phyloP scores from a whole-genome alignment of 495 filamentous ascomycete genomes.

The Cladorrhinum samala region DNA sequence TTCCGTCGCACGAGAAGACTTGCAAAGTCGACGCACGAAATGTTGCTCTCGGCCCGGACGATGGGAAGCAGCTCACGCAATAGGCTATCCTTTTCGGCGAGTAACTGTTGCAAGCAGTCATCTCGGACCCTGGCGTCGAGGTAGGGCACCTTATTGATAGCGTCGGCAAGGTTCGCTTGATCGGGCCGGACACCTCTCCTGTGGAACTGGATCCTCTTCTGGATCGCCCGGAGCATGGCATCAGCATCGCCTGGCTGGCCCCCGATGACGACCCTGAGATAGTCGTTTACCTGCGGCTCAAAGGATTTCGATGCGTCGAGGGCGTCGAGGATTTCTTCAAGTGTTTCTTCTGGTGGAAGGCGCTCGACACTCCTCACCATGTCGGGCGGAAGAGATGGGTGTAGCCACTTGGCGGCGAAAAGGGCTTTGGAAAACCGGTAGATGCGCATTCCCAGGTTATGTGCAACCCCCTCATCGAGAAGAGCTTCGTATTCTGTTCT shows the following conservation, averaged over 20 bases:
- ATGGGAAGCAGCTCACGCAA: conserved; percentile 7
- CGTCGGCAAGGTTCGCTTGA: conserved; percentile 7
- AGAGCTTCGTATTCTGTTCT: conserved; percentile 3
- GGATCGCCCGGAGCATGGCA: conserved; percentile 5
- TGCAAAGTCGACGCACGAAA: conserved; percentile 11
- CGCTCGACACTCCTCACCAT: conserved; percentile 3
- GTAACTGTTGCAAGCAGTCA: conserved; percentile 8
- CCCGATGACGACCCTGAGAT: conserved; percentile 11
- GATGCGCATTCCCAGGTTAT: conserved; percentile 15
- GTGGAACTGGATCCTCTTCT: conserved; percentile 9
- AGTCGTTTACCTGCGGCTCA: background rate
- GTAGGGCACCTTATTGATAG: conserved; percentile 1
- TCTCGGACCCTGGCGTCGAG: conserved; percentile 3
- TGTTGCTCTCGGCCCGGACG: conserved; percentile 3
- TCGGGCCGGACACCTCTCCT: conserved; percentile 4
- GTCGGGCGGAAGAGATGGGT: background rate
- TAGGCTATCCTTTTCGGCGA: conserved; percentile 10
- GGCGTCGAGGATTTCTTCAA: conserved; percentile 13
- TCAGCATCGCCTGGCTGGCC: conserved; percentile 7
- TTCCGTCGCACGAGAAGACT: conserved; percentile 5
- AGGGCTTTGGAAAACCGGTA: conserved; percentile 10
- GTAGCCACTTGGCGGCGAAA: conserved; percentile 7
- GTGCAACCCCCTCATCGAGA: conserved; percentile 5
- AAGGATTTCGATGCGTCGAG: background rate
- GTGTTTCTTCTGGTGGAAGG: conserved; percentile 9